A percentile compares a stretch with the other conserved stretches of the same genome.
phyloP scores from a whole-genome alignment of 768 basidiomycete species.

The Rhizopogon rudus region DNA sequence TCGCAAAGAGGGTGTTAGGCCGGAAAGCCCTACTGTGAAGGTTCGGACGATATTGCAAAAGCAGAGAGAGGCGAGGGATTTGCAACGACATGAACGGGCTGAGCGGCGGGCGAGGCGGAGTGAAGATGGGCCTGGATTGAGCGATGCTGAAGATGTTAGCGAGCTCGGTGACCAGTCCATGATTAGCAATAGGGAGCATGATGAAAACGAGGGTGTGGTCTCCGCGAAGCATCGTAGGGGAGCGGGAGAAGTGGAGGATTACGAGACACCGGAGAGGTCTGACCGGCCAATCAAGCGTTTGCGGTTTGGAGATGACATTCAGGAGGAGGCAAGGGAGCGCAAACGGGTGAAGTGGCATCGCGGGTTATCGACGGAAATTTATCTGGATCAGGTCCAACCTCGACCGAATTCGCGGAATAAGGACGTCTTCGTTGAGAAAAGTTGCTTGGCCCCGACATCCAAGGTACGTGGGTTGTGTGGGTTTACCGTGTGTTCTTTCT shows the following conservation, averaged over 20 bases:
- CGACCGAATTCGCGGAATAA: slow-evolving; percentile 36
- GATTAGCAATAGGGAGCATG: slow-evolving; percentile 9
- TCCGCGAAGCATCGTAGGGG: slow-evolving; percentile 48
- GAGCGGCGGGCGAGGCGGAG: slow-evolving; percentile 50
- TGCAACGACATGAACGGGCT: slow-evolving; percentile 53
- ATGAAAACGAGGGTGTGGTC: slow-evolving; percentile 22
- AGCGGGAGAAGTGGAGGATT: slow-evolving; percentile 80
- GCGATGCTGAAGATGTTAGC: slow-evolving; percentile 26
- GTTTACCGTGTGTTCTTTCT: background rate
- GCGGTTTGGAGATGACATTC: slow-evolving; percentile 29
- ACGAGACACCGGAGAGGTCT: slow-evolving; percentile 55
- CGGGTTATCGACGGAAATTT: slow-evolving; percentile 57
- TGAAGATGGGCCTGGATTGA: slow-evolving; percentile 24
- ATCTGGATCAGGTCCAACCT: slow-evolving; percentile 58
- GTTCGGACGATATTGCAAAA: slow-evolving; percentile 63
- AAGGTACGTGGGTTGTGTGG: slow-evolving; percentile 46
- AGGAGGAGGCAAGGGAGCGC: slow-evolving; percentile 25
- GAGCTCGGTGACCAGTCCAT: slow-evolving; percentile 6
- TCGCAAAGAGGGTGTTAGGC: slow-evolving; percentile 61
- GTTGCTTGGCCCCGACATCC: slow-evolving; percentile 63
- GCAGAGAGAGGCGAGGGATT: slow-evolving; percentile 57
- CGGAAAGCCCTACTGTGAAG: slow-evolving; percentile 77
- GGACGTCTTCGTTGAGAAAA: slow-evolving; percentile 41
- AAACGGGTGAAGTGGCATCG: slow-evolving; percentile 77
- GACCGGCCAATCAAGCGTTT: slow-evolving; percentile 36